phyloP scores from a whole-genome alignment of 2,329 filamentous ascomycete species.

The Colletotrichum plurivorum region DNA sequence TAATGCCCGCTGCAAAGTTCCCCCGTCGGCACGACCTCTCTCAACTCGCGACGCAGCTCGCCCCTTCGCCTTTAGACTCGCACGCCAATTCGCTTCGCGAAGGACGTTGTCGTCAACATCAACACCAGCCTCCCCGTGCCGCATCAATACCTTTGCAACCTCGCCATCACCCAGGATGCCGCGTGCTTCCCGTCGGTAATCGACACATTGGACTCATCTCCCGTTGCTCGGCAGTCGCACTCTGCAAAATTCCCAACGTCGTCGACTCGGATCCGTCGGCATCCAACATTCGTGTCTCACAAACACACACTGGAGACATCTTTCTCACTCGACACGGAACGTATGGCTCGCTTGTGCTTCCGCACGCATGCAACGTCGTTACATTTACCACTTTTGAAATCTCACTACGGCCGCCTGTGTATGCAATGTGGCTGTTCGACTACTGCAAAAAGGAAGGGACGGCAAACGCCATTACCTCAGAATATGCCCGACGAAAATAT shows the following conservation, averaged over 20 bases:
- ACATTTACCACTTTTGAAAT: conserved; percentile 22
- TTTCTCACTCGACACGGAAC: no score
- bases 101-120: conserved; percentile 3
- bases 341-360: no score
- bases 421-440: conserved; percentile 14
- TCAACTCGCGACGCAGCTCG: conserved; percentile 17
- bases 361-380: not conserved
- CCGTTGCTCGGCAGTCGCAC: not conserved
- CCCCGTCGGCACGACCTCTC: conserved; percentile 24
- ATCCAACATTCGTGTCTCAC: no score
- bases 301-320: no score
- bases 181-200: not conserved
- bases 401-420: conserved; percentile 22
- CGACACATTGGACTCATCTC: not conserved
- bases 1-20: not conserved
- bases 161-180: not conserved
- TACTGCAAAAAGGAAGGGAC: conserved; percentile 35
- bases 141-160: not conserved
- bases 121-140: not conserved
- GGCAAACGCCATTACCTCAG: conserved; percentile 39
- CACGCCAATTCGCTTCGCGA: conserved; percentile 18
- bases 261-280: no score
- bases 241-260: no score
- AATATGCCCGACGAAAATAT: conserved; percentile 19
- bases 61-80: conserved; percentile 14